These are phyloP conservation scores for Zymoseptoria tritici DNA, from an alignment of 2,329 filamentous ascomycete genomes.

Conservation along the genomic window DNA sequence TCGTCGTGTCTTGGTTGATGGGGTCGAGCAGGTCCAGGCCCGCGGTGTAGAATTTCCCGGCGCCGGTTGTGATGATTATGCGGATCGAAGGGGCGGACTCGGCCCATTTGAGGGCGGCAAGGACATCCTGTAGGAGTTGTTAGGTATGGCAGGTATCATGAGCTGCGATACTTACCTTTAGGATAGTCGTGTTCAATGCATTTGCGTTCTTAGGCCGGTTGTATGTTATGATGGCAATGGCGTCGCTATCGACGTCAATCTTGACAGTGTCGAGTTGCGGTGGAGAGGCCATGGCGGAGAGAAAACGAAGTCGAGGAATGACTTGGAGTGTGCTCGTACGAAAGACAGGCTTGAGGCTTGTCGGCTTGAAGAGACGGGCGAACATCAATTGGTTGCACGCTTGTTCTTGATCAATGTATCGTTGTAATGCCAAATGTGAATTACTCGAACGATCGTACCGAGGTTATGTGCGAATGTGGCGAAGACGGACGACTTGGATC, in stretches of 20 bases:
- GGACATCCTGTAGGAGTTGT: conserved; percentile 8
- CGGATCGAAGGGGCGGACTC: conserved; percentile 8
- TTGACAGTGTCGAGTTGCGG: conserved; percentile 12
- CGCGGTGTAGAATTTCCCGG: conserved; percentile 18
- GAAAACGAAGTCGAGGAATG: not conserved
- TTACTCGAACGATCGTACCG: not conserved
- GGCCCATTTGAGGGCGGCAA: conserved; percentile 16
- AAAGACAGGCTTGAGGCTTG: not conserved
- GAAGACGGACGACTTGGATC: not conserved
- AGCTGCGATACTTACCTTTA: not conserved
- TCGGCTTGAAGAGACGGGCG: not conserved
- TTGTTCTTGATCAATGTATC: not conserved
- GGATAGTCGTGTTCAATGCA: conserved; percentile 12
- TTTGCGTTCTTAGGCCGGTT: conserved; percentile 19
- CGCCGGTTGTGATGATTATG: conserved; percentile 18
- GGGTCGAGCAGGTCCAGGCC: conserved; percentile 19
- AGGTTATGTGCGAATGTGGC: not conserved
- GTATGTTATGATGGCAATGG: conserved; percentile 18
- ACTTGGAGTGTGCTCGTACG: not conserved
- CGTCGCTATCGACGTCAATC: conserved; percentile 11
- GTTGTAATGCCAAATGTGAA: not conserved
- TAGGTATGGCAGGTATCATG: not conserved
- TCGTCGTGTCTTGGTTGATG: conserved; percentile 5
- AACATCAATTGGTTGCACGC: not conserved
- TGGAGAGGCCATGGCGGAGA: conserved; percentile 12